Percentiles rank a stretch among this genome's conserved stretches.
These are phyloP conservation scores for Coemansia sp. DNA, from an alignment of 192 early-diverging fungal genomes.

Conservation along the genomic window DNA sequence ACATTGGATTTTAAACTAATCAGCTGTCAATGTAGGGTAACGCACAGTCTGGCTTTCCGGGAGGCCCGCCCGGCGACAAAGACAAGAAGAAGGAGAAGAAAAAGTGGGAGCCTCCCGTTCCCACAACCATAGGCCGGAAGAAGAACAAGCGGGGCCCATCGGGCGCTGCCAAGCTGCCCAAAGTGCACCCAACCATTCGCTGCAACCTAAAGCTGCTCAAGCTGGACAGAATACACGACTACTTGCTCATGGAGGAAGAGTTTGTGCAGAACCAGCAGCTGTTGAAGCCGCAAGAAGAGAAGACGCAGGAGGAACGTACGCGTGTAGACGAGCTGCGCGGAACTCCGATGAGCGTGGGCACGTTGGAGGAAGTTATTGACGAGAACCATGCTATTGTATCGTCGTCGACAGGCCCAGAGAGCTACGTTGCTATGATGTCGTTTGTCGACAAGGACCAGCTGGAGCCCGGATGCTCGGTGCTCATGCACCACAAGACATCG, in stretches of 20 bases:
- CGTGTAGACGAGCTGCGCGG: constrained; percentile 95
- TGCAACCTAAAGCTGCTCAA: constrained; percentile 97
- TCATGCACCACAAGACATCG: constrained; percentile 89
- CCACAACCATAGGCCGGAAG: constrained; percentile 98
- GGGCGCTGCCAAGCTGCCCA: constrained; percentile 84
- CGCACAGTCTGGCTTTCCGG: constrained; percentile 72
- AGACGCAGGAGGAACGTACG: constrained; percentile 87
- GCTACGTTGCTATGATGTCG: constrained; percentile 96
- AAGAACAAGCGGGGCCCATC: constrained; percentile 93
- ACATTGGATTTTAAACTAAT: background rate
- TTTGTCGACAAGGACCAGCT: constrained; percentile 99
- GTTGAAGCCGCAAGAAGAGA: constrained; percentile 96
- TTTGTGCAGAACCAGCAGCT: constrained; percentile 99
- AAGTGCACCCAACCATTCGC: constrained; percentile 97
- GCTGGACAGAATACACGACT: constrained; percentile 98
- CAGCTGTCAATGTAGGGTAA: constrained; percentile 64
- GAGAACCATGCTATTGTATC: constrained; percentile 99
- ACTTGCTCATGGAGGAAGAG: constrained; percentile 97
- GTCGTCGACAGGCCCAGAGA: constrained; percentile 86
- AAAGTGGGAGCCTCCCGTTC: constrained; percentile 98
- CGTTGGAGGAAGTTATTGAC: constrained; percentile 98
- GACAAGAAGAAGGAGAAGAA: constrained; percentile 85
- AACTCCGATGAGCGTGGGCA: constrained; percentile 94
- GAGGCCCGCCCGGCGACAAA: constrained; percentile 62
- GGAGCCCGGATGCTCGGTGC: constrained; percentile 93